Evolutionary conservation across 768 basidiomycete genomes (phyloP).

Genomic region (Panus rudis): DNA sequence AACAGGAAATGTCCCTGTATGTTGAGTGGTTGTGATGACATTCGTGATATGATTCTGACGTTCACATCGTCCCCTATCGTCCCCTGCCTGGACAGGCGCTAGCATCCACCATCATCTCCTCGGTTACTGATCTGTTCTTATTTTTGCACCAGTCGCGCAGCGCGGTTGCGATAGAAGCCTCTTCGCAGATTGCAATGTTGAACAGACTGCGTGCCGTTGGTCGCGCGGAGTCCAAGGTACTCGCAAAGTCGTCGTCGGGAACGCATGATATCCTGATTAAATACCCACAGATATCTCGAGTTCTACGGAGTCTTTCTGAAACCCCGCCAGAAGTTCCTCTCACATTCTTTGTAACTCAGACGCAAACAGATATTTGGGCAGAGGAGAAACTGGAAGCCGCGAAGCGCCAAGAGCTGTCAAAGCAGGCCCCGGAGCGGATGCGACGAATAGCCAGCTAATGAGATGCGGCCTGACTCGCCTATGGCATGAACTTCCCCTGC

Average conservation of each 20-base stretch:
- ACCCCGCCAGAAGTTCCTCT: slow-evolving; percentile 38
- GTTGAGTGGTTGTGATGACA: slow-evolving; percentile 15
- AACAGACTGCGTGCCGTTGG: slow-evolving; percentile 40
- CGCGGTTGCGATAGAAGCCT: slow-evolving; percentile 46
- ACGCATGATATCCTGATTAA: no score
- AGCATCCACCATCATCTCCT: slow-evolving; percentile 15
- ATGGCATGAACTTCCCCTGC: neutral
- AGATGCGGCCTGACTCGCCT: neutral
- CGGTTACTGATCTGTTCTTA: slow-evolving; percentile 57
- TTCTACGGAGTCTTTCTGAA: slow-evolving; percentile 45
- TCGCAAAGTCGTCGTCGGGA: slow-evolving; percentile 9
- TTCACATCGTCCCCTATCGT: neutral
- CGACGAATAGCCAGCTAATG: slow-evolving; percentile 16
- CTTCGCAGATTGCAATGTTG: slow-evolving; percentile 42
- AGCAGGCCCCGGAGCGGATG: slow-evolving; percentile 9
- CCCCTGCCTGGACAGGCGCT: neutral
- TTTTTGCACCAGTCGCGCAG: slow-evolving; percentile 53
- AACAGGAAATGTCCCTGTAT: slow-evolving; percentile 27
- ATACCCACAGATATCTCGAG: slow-evolving; percentile 45
- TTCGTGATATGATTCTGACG: neutral
- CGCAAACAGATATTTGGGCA: slow-evolving; percentile 56
- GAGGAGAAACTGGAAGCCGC: slow-evolving; percentile 58
- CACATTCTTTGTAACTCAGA: slow-evolving; percentile 47
- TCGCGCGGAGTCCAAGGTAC: slow-evolving; percentile 50
- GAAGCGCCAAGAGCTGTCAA: slow-evolving; percentile 16